Percentiles rank a stretch among this genome's conserved stretches.
Evolutionary conservation across 257 asterid species (phyloP).

Genomic region (Gentiana dahurica): DNA sequence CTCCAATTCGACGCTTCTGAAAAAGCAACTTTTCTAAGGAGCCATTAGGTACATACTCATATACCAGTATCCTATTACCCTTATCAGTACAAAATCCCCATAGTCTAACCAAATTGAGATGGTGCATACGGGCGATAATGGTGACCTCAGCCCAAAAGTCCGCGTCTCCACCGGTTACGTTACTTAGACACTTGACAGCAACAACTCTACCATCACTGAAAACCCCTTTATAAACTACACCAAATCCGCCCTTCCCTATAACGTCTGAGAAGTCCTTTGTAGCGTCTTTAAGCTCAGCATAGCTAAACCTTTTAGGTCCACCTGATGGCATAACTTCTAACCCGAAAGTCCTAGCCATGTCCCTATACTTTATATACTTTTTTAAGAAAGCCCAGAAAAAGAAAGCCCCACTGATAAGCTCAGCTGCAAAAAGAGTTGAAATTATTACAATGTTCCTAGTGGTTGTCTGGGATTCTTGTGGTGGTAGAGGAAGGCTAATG

Average conservation of each 20-base stretch:
- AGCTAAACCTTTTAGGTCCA: slow-evolving; percentile 68
- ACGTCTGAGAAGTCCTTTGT: slow-evolving; percentile 43
- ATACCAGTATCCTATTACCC: slow-evolving; percentile 50
- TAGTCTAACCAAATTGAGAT: slow-evolving; percentile 66
- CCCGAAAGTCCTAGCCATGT: slow-evolving; percentile 84
- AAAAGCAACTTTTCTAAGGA: slow-evolving; percentile 65
- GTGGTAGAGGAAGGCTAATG: slow-evolving; percentile 62
- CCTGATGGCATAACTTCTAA: slow-evolving; percentile 75
- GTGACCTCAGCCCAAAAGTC: slow-evolving; percentile 90
- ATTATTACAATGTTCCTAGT: slow-evolving; percentile 59
- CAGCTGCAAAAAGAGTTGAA: slow-evolving; percentile 54
- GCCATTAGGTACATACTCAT: slow-evolving; percentile 73
- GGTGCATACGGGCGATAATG: slow-evolving; percentile 86
- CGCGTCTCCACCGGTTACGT: slow-evolving; percentile 49
- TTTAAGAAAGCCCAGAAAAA: slow-evolving; percentile 73
- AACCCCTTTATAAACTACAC: slow-evolving; percentile 61
- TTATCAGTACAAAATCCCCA: slow-evolving; percentile 97
- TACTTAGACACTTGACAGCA: slow-evolving; percentile 64
- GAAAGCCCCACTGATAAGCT: slow-evolving; percentile 59
- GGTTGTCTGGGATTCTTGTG: slow-evolving; percentile 35
- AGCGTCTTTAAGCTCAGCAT: slow-evolving; percentile 50
- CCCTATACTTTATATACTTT: slow-evolving; percentile 75
- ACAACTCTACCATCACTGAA: slow-evolving; percentile 66
- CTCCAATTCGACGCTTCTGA: slow-evolving; percentile 20
- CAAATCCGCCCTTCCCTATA: slow-evolving; percentile 79